Base-by-base conservation (phyloP, 139 green algal species). In the Klebsormidium nitens region DNA sequence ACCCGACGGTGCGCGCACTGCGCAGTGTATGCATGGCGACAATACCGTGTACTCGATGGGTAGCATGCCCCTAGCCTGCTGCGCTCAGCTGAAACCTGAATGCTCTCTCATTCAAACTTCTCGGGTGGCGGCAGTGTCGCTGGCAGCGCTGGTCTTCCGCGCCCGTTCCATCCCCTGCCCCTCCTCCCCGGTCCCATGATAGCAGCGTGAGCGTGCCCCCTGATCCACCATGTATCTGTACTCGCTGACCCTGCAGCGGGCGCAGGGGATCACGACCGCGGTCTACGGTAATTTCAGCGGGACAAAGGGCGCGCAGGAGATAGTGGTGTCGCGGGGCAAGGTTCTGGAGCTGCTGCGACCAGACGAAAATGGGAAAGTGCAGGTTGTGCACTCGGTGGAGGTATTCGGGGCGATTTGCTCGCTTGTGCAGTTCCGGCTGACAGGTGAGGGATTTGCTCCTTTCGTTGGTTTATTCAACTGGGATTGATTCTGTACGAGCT, bases 321-420 rank as follows among this genome's bases (percentile, higher is more conserved):
- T 99, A 1, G 86, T 96, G 17, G 91, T 96, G 8, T 88, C 86
- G 2, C 76, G 89, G 0, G 91, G 90, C 48, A 91, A 91, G 61
- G 70, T 91, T n/a, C 82, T 99, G 68, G 94, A 99, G 82, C 87
- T 99, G 38, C 82, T 99, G 5, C 81, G 94, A 1, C 93, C 93
- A 0, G 93, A 96, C 61, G 90, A 96, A 8, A 81, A 76, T 28
- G 91, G 91, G n/a, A 90, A 80, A 61, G 1, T 86, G 48, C 60
- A 81, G 57, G 66, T 35, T 35, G 64, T 95, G 1, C 47, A 74
- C 23, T 83, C 83, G 3, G 85, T 80, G 3, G 88, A 94, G 50
- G 83, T 91, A 31, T 99, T 98, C 80, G 93, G 94, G 26, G 70
- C 77, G 46, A 90, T 98, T 56, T 86, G 94, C 17, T 91, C 88